Percentiles rank a stretch among this genome's conserved stretches.
These are phyloP conservation scores for Beauveria bassiana DNA, from an alignment of 2,329 filamentous ascomycete species.

Conservation along the genomic window DNA sequence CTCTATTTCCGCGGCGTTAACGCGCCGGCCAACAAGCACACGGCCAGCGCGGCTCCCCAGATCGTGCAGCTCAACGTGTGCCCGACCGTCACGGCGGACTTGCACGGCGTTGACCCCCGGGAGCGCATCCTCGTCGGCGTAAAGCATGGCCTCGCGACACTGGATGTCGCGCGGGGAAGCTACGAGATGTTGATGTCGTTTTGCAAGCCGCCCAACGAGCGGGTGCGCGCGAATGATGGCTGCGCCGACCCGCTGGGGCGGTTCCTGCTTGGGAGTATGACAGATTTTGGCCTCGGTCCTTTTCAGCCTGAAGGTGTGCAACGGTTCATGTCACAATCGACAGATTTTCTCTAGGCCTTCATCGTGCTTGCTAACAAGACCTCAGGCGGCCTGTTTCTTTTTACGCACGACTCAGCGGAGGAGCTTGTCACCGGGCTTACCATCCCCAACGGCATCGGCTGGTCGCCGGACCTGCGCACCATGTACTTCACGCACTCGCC, in stretches of 20 bases:
- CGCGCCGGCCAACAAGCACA: not conserved
- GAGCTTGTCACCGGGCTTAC: slow-evolving; percentile 56
- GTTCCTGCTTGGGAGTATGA: slow-evolving; percentile 85
- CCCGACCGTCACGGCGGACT: slow-evolving; percentile 68
- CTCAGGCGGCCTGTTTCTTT: slow-evolving; percentile 61
- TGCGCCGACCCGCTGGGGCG: slow-evolving; percentile 70
- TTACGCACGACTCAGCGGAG: slow-evolving; percentile 54
- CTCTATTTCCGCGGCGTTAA: not conserved
- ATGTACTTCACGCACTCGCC: slow-evolving; percentile 82
- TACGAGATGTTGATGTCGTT: slow-evolving; percentile 49
- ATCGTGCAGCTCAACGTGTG: slow-evolving; percentile 43
- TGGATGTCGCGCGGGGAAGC: slow-evolving; percentile 47
- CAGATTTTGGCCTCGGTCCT: slow-evolving; percentile 52
- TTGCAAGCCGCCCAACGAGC: slow-evolving; percentile 34
- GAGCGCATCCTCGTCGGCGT: slow-evolving; percentile 68
- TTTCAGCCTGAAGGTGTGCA: slow-evolving; percentile 53
- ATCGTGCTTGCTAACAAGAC: too few relatives aligned
- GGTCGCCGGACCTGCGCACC: slow-evolving; percentile 63
- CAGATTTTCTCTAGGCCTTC: too few relatives aligned
- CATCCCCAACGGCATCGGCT: slow-evolving; percentile 81
- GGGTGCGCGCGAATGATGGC: slow-evolving; percentile 72
- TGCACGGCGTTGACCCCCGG: slow-evolving; percentile 53
- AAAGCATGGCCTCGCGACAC: slow-evolving; percentile 74
- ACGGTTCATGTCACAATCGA: too few relatives aligned
- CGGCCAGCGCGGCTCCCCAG: not conserved